A percentile compares a stretch with the other conserved stretches of the same genome.
Conservation (phyloP, 257 asterid species). For the Gentiana straminea region DNA sequence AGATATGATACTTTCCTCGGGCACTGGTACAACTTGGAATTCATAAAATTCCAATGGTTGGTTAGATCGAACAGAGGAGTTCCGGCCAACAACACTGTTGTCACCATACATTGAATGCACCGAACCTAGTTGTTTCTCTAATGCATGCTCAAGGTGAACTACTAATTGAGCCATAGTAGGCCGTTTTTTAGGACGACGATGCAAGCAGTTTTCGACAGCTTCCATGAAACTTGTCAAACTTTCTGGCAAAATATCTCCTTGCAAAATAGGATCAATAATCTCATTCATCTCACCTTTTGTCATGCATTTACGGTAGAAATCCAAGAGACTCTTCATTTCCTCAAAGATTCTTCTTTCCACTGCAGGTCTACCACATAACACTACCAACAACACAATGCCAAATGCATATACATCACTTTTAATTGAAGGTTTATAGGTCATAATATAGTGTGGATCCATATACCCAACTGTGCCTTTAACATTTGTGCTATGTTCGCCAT, state of each 20-base stretch:
- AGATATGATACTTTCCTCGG: background rate
- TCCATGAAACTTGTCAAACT: background rate
- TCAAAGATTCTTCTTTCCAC: background rate
- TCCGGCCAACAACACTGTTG: background rate
- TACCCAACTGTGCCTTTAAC: conserved; percentile 9
- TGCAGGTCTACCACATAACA: conserved; percentile 13
- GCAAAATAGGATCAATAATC: conserved; percentile 1
- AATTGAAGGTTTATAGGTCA: conserved; percentile 1
- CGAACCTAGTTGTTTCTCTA: background rate
- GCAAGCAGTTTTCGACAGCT: background rate
- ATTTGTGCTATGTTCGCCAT: background rate
- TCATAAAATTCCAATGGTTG: background rate
- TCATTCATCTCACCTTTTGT: background rate
- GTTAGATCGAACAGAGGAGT: background rate
- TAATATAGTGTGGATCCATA: conserved; percentile 11
- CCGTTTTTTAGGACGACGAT: background rate
- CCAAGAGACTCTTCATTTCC: conserved; percentile 2
- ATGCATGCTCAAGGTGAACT: conserved; percentile 1
- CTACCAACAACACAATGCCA: background rate
- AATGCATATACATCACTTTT: conserved; percentile 17
- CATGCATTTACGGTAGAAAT: conserved; percentile 7
- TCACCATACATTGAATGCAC: background rate
- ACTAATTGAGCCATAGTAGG: conserved; percentile 8
- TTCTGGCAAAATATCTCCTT: background rate
- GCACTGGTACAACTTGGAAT: background rate